Evolutionary conservation across 2,329 filamentous ascomycete genomes (phyloP), one percentile per base, ranked within the genome.

Genomic region (Lachnellula hyalina): DNA sequence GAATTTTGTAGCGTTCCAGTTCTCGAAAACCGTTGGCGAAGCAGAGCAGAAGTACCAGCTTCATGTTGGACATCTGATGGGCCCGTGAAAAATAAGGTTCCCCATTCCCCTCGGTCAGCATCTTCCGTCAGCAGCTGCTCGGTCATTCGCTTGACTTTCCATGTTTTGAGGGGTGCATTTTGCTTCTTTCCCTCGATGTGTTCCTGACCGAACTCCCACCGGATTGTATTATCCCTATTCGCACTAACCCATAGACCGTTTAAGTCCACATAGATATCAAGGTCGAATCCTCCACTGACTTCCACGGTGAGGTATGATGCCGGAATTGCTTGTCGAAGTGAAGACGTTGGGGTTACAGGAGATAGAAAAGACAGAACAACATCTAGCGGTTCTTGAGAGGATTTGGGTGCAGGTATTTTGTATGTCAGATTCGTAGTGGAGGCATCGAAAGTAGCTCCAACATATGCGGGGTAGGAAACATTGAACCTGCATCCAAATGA

Each of bases 191-290:
- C 4, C 72, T 63, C 32, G 73, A 63, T 45, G 72, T 64, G 8
- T 44, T 75, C 66, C 52, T 79, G 72, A 51, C 76, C 73, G 48
- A 90, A 73, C 9, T 80, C 75, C 90, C 90, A 95, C 55, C 80
- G 76, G 53, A 95, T 87, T 51, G 79, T 75, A 62, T 80, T 89
- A 35, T 79, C 83, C 49, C 83, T 75, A 60, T 91, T 80, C 17
- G 89, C 89, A 65, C 86, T 94, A 56, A 90, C 86, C 89, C 90
- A 96, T 67, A 91, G 84, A 7, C 86, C 86, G 64, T 89, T 87
- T 52, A 88, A 62, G 65, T 89, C 86, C 56, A 86, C 72, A 63
- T 88, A 89, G 48, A 86, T 66, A 65, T 84, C 79, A 12, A 89
- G 73, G 58, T 85, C 76, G 49, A 85, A 81, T 59, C 75, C 76